phyloP scores from a whole-genome alignment of 108 stramenopile genomes.

The Phaeodactylum tricornutum region DNA sequence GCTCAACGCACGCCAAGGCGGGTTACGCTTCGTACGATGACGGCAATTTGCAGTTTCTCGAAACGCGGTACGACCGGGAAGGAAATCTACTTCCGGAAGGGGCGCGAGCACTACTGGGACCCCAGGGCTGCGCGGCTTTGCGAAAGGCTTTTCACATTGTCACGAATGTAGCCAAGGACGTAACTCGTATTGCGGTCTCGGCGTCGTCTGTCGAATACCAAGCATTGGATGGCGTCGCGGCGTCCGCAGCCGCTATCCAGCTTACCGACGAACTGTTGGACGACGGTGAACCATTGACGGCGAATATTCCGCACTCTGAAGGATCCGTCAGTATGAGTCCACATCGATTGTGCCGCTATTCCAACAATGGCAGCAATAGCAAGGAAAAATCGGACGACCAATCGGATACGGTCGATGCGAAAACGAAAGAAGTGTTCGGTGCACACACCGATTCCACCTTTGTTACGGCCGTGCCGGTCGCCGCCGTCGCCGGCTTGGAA shows the following conservation, averaged over 20 bases:
- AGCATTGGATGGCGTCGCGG: constrained; percentile 20
- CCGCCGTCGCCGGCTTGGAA: constrained; percentile 64
- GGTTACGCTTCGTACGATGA: constrained; percentile 50
- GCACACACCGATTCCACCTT: constrained; percentile 73
- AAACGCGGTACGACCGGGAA: constrained; percentile 43
- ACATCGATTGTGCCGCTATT: constrained; percentile 62
- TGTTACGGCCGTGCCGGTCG: constrained; percentile 66
- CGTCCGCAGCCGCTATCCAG: constrained; percentile 42
- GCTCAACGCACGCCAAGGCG: constrained; percentile 55
- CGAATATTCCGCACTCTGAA: constrained; percentile 27
- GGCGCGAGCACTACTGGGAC: constrained; percentile 30
- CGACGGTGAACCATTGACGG: constrained; percentile 41
- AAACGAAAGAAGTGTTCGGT: constrained; percentile 52
- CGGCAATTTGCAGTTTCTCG: constrained; percentile 65
- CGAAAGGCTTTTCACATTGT: constrained; percentile 45
- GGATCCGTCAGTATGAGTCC: constrained; percentile 69
- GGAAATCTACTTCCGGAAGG: constrained; percentile 44
- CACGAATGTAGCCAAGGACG: constrained; percentile 52
- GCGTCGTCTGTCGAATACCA: constrained; percentile 46
- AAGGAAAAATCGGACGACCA: constrained; percentile 15
- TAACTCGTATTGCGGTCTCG: constrained; percentile 59
- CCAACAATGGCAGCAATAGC: constrained; percentile 8
- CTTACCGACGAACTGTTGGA: constrained; percentile 63
- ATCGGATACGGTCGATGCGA: no score
- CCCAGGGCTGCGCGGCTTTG: constrained; percentile 29